Base-by-base conservation (phyloP, 2,329 filamentous ascomycete genomes). In the Bretziella fagacearum region DNA sequence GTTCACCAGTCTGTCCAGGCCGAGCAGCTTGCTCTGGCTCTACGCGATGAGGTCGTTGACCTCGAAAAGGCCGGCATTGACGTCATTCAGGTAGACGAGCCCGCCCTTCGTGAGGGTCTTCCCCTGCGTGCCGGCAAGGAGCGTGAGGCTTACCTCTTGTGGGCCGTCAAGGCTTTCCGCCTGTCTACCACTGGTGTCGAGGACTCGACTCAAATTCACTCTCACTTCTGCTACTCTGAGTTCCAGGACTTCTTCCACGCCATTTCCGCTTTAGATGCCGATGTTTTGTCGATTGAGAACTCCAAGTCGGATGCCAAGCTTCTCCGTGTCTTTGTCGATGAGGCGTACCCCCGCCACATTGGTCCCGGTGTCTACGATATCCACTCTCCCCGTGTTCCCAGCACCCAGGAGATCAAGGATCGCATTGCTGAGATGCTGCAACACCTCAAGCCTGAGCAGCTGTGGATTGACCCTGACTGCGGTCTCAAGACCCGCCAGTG, bases 191-290 rank as follows among this genome's bases (percentile, higher is more conserved):
- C 86, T 52, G 91, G 86, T 65, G 89, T 98, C 52, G 70, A 86
- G 69, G 85, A 98, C 67, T 84, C 81, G 51, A 98, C 91, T 56
- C 91, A 98, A 77, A 95, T 98, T 66, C 91, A 98, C 81, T 95
- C 87, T 54, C 91, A 98, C 76, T 98, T 98, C 84, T 98, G 91
- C 69, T 98, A 98, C 81, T 96, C 91, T 46, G 91, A 98, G 77
- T 98, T 98, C 84, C 91, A 98, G 73, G 91, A 98, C 75, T 98
- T 98, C 78, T 98, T 98, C 86, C 85, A 96, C 70, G 91, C 91
- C 69, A 98, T 98, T 59, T 85, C 91, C 55, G 89, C 91, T 52
- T 81, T 98, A 55, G 91, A 98, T 64, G 89, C 91, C 54, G 91
- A 98, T 68, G 91, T 98, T 54, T 80, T 98, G 60, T 93, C 84